These are phyloP conservation scores for Globisporangium yorkense DNA, from an alignment of 352 stramenopile species.

Conservation along the genomic window DNA sequence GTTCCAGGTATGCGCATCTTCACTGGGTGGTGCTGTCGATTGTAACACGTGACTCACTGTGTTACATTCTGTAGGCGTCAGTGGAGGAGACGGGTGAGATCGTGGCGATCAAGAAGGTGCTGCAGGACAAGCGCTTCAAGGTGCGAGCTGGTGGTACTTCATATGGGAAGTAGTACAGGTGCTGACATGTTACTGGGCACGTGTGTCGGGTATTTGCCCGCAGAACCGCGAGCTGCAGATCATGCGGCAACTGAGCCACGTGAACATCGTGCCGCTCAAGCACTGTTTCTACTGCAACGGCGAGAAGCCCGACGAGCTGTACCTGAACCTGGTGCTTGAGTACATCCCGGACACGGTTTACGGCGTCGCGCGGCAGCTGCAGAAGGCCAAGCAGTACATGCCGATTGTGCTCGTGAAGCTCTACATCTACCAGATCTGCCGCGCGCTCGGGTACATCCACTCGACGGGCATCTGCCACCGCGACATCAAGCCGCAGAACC, in stretches of 20 bases:
- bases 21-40: not conserved
- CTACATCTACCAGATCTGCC: conserved; percentile 99
- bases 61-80: conserved; percentile 43
- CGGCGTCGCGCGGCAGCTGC: conserved; percentile 92
- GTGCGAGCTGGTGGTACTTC: conserved; percentile 16
- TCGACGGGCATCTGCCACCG: conserved; percentile 97
- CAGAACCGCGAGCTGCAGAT: conserved; percentile 99
- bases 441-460: conserved; percentile 97
- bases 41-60: not conserved
- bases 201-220: not conserved
- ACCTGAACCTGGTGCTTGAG: conserved; percentile 99
- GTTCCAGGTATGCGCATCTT: conserved; percentile 82
- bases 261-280: conserved; percentile 99
- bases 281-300: conserved; percentile 99
- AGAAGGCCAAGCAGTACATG: conserved; percentile 97
- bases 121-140: conserved; percentile 99
- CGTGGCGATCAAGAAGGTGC: conserved; percentile 99
- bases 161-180: not conserved
- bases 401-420: conserved; percentile 97
- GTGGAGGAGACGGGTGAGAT: conserved; percentile 97
- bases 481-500: conserved; percentile 99
- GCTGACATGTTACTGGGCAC: not conserved
- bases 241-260: conserved; percentile 97
- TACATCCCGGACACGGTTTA: conserved; percentile 99
- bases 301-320: conserved; percentile 94